Evolutionary conservation across 192 early-diverging fungal species (phyloP), one percentile per base, ranked within the genome.

Genomic region (Glomus cerebriforme): DNA sequence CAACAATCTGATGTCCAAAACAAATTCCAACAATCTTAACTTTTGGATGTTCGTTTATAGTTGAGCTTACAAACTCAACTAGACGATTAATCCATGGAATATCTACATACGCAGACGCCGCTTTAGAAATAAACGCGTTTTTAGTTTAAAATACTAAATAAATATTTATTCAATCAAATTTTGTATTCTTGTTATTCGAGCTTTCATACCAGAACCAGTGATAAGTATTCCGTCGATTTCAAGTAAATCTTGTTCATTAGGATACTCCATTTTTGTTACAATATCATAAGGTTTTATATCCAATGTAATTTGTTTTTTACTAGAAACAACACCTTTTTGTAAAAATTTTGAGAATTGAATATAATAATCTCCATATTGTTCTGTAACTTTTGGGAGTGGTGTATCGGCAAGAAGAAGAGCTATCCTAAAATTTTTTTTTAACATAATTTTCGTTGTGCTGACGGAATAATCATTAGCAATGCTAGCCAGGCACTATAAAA

Each of bases 1-100:
- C 92, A 54, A 96, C 83, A 45, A 94, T 86, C 81, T 96, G 95
- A 70, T 96, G 95, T 15, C 95, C 95, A 87, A 95, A 96, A 66
- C 95, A 96, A 39, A 96, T 81, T 5, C 93, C 92, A 68, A 95
- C 63, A 13, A 93, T 68, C 76, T 85, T 88, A 35, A 87, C 65
- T 58, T 84, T 76, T 3, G 70, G 79, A 8, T 82, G 78, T 24
- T 83, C 47, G 26, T 83, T 49, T 39, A 81, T 81, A 24, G 89
- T 59, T 0, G 78, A 35, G 29, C 81, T 70, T n/a, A 92, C 84
- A 79, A 86, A 95, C 0, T 85, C 77, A 27, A 88, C 81, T 9
- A 93, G 81, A 9, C 86, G 81, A 37, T 85, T 59, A 54, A 93
- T 93, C 94, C 94, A 96, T 1, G 85, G 83, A 12, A 85, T 29